Evolutionary conservation across 805 yeast species (phyloP), one percentile per base, ranked within the genome.

Genomic region (Starmerella potacharoeniae): DNA sequence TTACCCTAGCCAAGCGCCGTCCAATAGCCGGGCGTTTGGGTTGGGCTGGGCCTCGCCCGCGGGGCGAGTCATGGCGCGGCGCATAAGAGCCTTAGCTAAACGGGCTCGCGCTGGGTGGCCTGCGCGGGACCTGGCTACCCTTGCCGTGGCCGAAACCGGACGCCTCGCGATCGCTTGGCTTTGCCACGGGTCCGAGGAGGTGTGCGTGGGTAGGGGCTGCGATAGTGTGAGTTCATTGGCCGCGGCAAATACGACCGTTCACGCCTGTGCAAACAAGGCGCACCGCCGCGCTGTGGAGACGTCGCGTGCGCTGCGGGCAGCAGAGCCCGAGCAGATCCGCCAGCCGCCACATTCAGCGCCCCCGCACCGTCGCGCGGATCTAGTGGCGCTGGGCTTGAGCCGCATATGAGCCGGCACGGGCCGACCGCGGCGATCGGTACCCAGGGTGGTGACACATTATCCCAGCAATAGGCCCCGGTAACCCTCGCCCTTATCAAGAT

Each of bases 401-500:
- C 41, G 35, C 35, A 8, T 33, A 33, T 33, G 8, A 33, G 35
- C 35, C 39, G 16, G 39, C 16, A 10, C 39, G 7, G 39, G 28
- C 10, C 46, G 16, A 5, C 46, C 8, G 48, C 13, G 28, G 36
- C 7, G 36, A 9, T 30, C 16, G 40, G 13, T 37, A 37, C 40
- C 16, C 17, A n/a, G 13, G 40, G 11, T 37, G 36, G 35, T 44
- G 48, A 43, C 34, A 43, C 36, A 44, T 30, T 13, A 31, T 44
- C 35, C 36, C 36, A 5, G 28, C 28, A 17, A 11, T 29, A 44
- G 16, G 48, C 16, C 11, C 6, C 6, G 7, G 29, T 3, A 2
- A 31, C 48, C 49, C 49, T 46, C 3, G 14, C 37, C 49, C 49
- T 33, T 46, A 46, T 46, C 49, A 46, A 46, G 49, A 46, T 46